Evolutionary conservation across 2,329 filamentous ascomycete genomes (phyloP), one percentile per base, ranked within the genome.

Genomic region (Xylariales sp.): DNA sequence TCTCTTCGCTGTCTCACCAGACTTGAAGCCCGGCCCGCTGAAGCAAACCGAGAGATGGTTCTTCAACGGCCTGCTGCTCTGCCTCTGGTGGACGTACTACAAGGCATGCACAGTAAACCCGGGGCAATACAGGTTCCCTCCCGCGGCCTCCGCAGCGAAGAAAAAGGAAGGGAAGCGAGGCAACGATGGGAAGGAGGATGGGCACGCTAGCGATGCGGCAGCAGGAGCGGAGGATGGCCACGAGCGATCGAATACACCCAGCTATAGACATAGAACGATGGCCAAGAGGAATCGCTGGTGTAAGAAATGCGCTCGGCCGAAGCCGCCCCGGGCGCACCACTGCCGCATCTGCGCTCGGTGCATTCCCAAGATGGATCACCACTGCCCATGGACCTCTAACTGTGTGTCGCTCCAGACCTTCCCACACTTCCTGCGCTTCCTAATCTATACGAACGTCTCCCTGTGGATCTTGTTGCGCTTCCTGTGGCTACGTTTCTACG

Each of bases 381-480:
- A 94, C 65, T 93, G 87, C 55, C 85, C 87, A 3, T 93, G 87
- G 87, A 91, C 85, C 4, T 69, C 65, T 43, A 91, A 90, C 62
- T 94, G 88, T 65, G 85, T 93, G 37, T 89, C 85, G 11, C 76
- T 89, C 59, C 82, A 81, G 43, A 90, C 85, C 1, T 86, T 89
- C 52, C 87, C 88, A 6, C 83, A 91, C 63, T 93, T 93, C 61
- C 47, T 89, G 32, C 85, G 87, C 50, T 91, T 93, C 64, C 69
- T 93, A 29, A 56, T 79, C 45, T 90, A 80, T 56, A 72, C 84
- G 18, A 83, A 84, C 52, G 42, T 74, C 12, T 69, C 83, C 2
- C 78, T 88, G 48, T 81, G 81, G 63, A 59, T 62, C 38, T 71
- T 91, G 5, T 66, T 70, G 37, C 69, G 67, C 48, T 72, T 85